Evolutionary conservation across 768 basidiomycete species (phyloP).

Genomic region (Termitomyces sp.): DNA sequence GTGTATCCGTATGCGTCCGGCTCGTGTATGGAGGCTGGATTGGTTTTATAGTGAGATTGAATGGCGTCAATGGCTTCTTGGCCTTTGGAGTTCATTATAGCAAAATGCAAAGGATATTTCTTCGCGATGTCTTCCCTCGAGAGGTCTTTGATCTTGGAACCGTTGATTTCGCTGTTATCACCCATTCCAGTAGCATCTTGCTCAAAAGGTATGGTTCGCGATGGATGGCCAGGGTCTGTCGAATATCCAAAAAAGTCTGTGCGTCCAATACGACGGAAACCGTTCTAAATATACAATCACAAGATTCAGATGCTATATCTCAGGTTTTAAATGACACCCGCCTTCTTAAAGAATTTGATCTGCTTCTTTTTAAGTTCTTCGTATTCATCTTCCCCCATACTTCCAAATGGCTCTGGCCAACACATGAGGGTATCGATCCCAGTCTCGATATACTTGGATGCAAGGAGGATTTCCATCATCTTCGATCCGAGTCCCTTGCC

Average conservation of each 20-base stretch:
- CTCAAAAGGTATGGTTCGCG: background rate
- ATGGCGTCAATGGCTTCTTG: background rate
- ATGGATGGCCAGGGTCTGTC: constrained; percentile 3
- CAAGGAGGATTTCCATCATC: constrained; percentile 14
- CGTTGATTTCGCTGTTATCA: background rate
- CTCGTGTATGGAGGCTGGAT: background rate
- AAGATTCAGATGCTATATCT: background rate
- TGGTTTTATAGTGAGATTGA: background rate
- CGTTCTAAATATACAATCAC: constrained; percentile 1
- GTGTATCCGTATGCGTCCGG: background rate
- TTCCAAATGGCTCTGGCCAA: constrained; percentile 18
- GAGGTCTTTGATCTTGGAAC: background rate
- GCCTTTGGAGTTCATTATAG: background rate
- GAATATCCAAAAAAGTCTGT: constrained; percentile 10
- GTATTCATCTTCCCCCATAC: background rate
- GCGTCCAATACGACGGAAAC: constrained; percentile 8
- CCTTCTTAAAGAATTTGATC: background rate
- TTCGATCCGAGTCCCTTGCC: constrained; percentile 17
- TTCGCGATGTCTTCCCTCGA: background rate
- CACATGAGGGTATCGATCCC: constrained; percentile 14
- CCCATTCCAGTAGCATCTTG: constrained; percentile 2
- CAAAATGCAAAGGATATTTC: constrained; percentile 1
- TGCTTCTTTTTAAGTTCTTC: background rate
- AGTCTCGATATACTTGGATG: constrained; percentile 12
- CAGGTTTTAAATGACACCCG: background rate